Percentiles rank a stretch among this genome's conserved stretches.
Evolutionary conservation across 176 grass and related monocot species (phyloP).

Genomic region (Avena insularis): DNA sequence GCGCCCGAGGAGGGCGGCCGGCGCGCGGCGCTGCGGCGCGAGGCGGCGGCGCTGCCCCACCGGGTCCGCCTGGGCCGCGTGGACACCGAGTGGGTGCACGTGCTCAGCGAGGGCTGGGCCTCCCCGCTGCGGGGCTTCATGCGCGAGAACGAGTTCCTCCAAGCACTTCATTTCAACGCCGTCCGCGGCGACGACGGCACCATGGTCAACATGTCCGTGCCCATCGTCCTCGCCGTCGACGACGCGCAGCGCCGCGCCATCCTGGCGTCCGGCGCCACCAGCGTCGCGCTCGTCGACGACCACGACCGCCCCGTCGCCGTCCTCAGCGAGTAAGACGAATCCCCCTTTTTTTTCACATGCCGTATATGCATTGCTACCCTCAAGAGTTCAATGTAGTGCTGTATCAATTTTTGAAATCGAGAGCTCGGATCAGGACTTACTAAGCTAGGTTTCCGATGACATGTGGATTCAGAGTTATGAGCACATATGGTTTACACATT

Average conservation of each 20-base stretch:
- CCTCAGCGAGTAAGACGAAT: conserved; percentile 67
- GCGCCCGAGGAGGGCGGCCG: conserved; percentile 58
- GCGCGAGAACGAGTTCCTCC: conserved; percentile 98
- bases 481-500: background rate
- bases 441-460: background rate
- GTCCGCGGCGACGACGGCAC: conserved; percentile 73
- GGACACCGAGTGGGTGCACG: conserved; percentile 89
- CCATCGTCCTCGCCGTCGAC: conserved; percentile 90
- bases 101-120: conserved; percentile 98
- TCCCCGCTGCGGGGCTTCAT: conserved; percentile 97
- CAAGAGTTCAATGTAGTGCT: background rate
- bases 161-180: conserved; percentile 99
- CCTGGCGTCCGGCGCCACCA: conserved; percentile 52
- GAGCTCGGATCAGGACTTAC: background rate
- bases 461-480: background rate
- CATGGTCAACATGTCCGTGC: conserved; percentile 95
- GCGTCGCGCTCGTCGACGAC: conserved; percentile 76
- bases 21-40: conserved; percentile 51
- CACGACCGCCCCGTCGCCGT: conserved; percentile 66
- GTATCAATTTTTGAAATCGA: background rate
- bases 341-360: background rate
- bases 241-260: conserved; percentile 75
- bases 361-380: conserved; percentile 25
- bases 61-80: conserved; percentile 60
- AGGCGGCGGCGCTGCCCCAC: conserved; percentile 68